Base-by-base conservation (phyloP, 1,284 basidiomycete genomes). In the Tetrapyrgos nigripes region DNA sequence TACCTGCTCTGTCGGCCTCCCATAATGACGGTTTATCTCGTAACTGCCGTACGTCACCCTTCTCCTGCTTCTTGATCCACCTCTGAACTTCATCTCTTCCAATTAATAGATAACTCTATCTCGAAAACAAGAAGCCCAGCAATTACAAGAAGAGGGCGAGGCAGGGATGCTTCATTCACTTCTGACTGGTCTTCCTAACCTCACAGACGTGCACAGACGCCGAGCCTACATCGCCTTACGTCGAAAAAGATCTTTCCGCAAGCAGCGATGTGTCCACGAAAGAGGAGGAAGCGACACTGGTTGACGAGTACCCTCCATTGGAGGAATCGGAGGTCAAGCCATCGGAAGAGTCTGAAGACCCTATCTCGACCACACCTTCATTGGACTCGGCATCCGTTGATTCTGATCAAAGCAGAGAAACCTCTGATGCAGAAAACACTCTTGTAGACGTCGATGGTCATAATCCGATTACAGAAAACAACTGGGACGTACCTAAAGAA, bases 161-260 rank as follows among this genome's bases (percentile, higher is more conserved):
- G 88, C 91, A 8, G 91, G 90, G 27, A 92, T 92, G 90, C 79
- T 94, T n/a, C 93, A 96, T 72, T 91, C 93, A 0, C 71, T 94
- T 6, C 81, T 96, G 19, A 88, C 86, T 37, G 79, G 84, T 17
- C 72, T 96, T 14, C 93, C 93, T 0, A 81, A 85, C 19, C 73
- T 96, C 2, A 76, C 78, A 26, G 75, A 74, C 47, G 83, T n/a
- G 83, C 43, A 79, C 78, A 3, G 69, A 70, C 17, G n/a, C n/a
- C n/a, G n/a, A 73, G 73, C 3, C 49, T 40, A 43, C 24, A 21
- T 29, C 13, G 26, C 10, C 23, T 23, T 43, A 33, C 28, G 29
- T 27, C 26, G 31, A 10, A 11, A 11, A 45, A 19, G 43, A 45
- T 10, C 10, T 24, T 24, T 19, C n/a, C 14, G 43, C 10, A 33